Conservation (phyloP, 2,329 filamentous ascomycete species). For the Hysterium pulicare region DNA sequence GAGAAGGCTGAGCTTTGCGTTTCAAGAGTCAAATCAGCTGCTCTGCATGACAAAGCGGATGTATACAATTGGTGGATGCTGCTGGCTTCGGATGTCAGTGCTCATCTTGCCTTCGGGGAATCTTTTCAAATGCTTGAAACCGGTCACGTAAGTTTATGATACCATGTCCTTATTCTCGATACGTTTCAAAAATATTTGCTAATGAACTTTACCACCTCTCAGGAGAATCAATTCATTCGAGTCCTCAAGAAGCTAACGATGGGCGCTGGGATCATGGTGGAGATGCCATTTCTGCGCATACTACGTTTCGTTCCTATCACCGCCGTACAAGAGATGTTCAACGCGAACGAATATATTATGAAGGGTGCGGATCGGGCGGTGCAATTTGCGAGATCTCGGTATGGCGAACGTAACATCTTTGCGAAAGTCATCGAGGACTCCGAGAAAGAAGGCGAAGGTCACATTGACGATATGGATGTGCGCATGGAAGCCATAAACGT, state of each 20-base stretch:
- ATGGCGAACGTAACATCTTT: conserved; percentile 31
- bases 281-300: conserved; percentile 33
- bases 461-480: conserved; percentile 32
- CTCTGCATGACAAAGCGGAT: conserved; percentile 27
- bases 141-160: conserved; percentile 24
- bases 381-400: conserved; percentile 25
- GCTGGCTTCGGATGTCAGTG: conserved; percentile 39
- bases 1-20: conserved; percentile 33
- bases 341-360: conserved; percentile 31
- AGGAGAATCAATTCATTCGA: conserved; percentile 36
- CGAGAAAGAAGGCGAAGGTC: conserved; percentile 25
- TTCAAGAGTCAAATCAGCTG: conserved; percentile 23
- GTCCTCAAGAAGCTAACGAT: conserved; percentile 35
- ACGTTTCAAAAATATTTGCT: background rate
- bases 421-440: conserved; percentile 31
- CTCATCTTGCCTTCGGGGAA: conserved; percentile 39
- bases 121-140: conserved; percentile 38
- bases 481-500: conserved; percentile 30
- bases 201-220: background rate
- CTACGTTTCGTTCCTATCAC: conserved; percentile 29
- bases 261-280: conserved; percentile 34
- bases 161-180: no score
- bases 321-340: conserved; percentile 32
- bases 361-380: conserved; percentile 29
- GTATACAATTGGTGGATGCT: conserved; percentile 38